Conservation (phyloP, 2,329 filamentous ascomycete genomes). For the Pseudocercospora cruenta region DNA sequence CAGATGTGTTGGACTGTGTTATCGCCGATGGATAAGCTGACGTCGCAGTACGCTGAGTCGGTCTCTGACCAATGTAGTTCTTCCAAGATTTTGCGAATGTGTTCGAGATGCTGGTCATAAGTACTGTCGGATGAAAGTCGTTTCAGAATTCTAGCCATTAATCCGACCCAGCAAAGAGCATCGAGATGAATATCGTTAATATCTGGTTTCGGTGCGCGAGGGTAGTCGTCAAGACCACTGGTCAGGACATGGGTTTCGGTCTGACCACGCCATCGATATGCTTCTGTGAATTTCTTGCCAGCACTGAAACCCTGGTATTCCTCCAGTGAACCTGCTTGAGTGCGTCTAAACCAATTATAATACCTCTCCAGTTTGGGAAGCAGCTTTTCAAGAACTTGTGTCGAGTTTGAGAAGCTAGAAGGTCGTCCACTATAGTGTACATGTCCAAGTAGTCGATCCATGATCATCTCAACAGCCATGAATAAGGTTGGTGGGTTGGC, state of each 20-base stretch:
- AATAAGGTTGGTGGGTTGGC: slow-evolving; percentile 96
- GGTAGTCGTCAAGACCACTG: slow-evolving; percentile 94
- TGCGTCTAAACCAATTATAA: slow-evolving; percentile 49
- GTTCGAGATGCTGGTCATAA: slow-evolving; percentile 88
- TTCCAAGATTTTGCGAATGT: no score
- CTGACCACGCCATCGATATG: slow-evolving; percentile 91
- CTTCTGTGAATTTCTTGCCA: slow-evolving; percentile 67
- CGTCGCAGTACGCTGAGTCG: no score
- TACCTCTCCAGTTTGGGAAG: no score
- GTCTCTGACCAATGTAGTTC: no score
- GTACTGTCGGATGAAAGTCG: slow-evolving; percentile 83
- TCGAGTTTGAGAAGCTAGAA: no score
- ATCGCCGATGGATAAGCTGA: no score
- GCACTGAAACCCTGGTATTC: no score
- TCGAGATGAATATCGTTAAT: slow-evolving; percentile 95
- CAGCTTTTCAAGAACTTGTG: no score
- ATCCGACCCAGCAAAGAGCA: slow-evolving; percentile 94
- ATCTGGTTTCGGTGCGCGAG: slow-evolving; percentile 87
- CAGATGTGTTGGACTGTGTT: slow-evolving; percentile 69
- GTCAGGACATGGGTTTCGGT: slow-evolving; percentile 85
- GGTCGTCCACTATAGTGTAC: no score
- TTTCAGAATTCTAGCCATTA: slow-evolving; percentile 83
- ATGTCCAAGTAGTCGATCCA: slow-evolving; percentile 57
- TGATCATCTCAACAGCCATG: slow-evolving; percentile 80
- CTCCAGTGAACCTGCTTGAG: slow-evolving; percentile 60